Evolutionary conservation across 306 rosid genomes (phyloP), one percentile per base, ranked within the genome.

Genomic region (Crataegus laevigata): DNA sequence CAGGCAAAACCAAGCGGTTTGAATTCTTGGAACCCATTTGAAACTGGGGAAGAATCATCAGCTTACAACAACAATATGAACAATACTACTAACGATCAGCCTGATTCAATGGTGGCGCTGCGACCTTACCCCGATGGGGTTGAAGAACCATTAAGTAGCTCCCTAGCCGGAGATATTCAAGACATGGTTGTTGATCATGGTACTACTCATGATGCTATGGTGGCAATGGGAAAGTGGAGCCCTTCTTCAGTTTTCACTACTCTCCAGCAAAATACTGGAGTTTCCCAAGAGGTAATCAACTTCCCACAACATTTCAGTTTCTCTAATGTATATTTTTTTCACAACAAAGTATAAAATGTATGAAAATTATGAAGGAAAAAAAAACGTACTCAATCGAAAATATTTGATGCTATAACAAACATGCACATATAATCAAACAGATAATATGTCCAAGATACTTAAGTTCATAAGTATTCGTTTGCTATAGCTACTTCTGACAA

Each of bases 1-100:
- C 32, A 68, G 51, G 67, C 67, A 47, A 66, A 78, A 36, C 24
- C 75, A 71, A 77, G 72, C 71, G 64, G 58, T 19, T 75, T 72
- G 21, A 74, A 82, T 59, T 73, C 89, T 22, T 91, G 91, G 96
- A 90, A 87, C 76, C 87, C 89, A 28, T 87, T 84, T 76, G 88
- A 87, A 76, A 79, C 82, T 21, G 85, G 81, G 57, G 93, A 85
- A 61, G 90, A 86, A 80, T 86, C 92, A 12, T 82, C 83, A 22
- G 61, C 79, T 77, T 82, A 86, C 78, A 82, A 79, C 75, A 38
- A 72, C 64, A 78, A 75, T 67, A 61, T 28, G 59, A 62, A 15
- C n/a, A 21, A 11, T 65, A 14, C 17, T 28, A 29, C 10, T 62
- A 25, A 5, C 26, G 8, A 36, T 57, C 52, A 57, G 40, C 69